phyloP scores from a whole-genome alignment of 192 early-diverging fungal genomes.

The Jimgerdemannia flammicorona region DNA sequence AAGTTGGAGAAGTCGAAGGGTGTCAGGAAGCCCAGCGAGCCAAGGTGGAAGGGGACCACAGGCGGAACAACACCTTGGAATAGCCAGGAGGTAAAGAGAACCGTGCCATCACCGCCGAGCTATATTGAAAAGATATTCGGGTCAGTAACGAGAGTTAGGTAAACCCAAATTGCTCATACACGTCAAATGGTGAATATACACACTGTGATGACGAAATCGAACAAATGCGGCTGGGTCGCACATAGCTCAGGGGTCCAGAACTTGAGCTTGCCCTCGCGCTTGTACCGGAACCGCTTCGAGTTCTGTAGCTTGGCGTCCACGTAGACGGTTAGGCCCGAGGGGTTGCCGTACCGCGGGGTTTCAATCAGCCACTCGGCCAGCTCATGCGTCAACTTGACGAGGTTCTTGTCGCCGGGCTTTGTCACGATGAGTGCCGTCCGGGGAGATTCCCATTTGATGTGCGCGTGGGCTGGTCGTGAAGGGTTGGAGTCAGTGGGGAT shows the following conservation, averaged over 20 bases:
- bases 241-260: constrained; percentile 81
- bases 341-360: constrained; percentile 34
- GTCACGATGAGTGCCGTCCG: constrained; percentile 72
- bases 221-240: constrained; percentile 55
- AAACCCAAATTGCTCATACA: background rate
- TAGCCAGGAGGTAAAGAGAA: constrained; percentile 90
- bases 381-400: constrained; percentile 65
- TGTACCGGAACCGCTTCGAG: constrained; percentile 45
- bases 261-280: constrained; percentile 38
- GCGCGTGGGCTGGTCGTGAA: constrained; percentile 31
- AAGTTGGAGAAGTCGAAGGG: constrained; percentile 75
- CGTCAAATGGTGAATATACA: constrained; percentile 3
- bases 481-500: background rate
- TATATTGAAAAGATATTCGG: constrained; percentile 1
- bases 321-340: constrained; percentile 47
- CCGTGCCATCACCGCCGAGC: constrained; percentile 96
- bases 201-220: constrained; percentile 88
- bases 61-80: constrained; percentile 86
- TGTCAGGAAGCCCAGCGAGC: constrained; percentile 94
- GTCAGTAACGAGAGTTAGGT: background rate
- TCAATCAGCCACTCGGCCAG: constrained; percentile 64
- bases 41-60: constrained; percentile 90
- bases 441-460: constrained; percentile 32
- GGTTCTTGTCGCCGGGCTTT: constrained; percentile 63
- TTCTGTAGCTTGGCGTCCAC: constrained; percentile 62